phyloP scores from a whole-genome alignment of 208 protist genomes.

The Zelonia costaricensis region DNA sequence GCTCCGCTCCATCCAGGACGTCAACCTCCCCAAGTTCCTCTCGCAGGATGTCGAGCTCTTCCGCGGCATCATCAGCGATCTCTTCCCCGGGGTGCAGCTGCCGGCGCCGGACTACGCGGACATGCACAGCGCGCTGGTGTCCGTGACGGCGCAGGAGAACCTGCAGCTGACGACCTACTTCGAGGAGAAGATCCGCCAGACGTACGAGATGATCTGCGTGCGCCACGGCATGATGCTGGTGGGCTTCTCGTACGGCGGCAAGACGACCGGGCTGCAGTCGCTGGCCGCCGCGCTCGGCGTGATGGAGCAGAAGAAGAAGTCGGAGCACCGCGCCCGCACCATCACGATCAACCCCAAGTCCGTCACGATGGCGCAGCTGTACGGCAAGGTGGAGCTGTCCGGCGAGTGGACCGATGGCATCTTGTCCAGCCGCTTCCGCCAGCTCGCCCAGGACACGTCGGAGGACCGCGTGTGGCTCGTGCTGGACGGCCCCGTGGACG shows the following conservation, averaged over 20 bases:
- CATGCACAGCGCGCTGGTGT: constrained; percentile 75
- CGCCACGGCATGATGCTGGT: constrained; percentile 99
- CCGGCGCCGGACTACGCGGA: constrained; percentile 90
- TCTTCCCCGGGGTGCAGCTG: constrained; percentile 92
- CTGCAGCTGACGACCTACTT: constrained; percentile 92
- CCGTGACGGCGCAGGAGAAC: constrained; percentile 61
- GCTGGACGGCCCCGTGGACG: constrained; percentile 98
- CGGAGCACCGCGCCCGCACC: constrained; percentile 84
- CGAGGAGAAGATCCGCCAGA: constrained; percentile 90
- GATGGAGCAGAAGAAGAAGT: constrained; percentile 65
- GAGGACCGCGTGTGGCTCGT: constrained; percentile 95
- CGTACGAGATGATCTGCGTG: constrained; percentile 97
- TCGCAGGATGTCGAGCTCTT: constrained; percentile 97
- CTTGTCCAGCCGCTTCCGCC: constrained; percentile 93
- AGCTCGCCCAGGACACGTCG: constrained; percentile 80
- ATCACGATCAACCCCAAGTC: constrained; percentile 96
- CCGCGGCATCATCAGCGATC: constrained; percentile 94
- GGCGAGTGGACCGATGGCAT: constrained; percentile 98
- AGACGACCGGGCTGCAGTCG: constrained; percentile 89
- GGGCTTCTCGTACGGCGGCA: constrained; percentile 93
- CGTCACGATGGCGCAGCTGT: constrained; percentile 95
- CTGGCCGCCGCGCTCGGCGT: constrained; percentile 83
- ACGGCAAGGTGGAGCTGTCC: constrained; percentile 94
- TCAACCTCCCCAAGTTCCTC: constrained; percentile 96
- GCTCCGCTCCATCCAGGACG: constrained; percentile 95